Conservation (phyloP, 495 filamentous ascomycete species). For the Hypoxylon perforatum region DNA sequence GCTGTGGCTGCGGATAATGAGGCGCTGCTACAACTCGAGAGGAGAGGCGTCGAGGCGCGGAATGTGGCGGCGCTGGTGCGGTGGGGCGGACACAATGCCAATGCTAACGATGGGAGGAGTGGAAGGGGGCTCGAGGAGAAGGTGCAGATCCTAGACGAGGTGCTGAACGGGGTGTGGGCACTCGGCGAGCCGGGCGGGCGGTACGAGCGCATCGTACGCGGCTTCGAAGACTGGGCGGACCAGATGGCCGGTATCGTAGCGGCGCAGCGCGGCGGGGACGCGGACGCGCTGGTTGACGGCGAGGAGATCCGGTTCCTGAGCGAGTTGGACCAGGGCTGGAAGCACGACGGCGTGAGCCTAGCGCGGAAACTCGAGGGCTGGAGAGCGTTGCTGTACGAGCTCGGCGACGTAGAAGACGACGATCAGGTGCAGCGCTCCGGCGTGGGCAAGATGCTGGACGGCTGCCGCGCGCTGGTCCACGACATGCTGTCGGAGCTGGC, state of each 20-base stretch:
- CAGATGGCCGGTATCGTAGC: slow-evolving; percentile 53
- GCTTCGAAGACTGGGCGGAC: slow-evolving; percentile 64
- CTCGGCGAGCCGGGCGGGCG: slow-evolving; percentile 61
- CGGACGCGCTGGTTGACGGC: slow-evolving; percentile 37
- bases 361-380: slow-evolving; percentile 56
- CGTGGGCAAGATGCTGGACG: slow-evolving; percentile 52
- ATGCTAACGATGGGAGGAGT: no score
- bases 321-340: slow-evolving; percentile 55
- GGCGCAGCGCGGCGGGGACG: slow-evolving; percentile 43
- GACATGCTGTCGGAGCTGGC: slow-evolving; percentile 62
- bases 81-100: slow-evolving; percentile 47
- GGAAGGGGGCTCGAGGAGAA: slow-evolving; percentile 57
- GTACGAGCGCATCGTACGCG: slow-evolving; percentile 57
- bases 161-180: slow-evolving; percentile 61
- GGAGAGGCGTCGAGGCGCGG: slow-evolving; percentile 45
- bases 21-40: slow-evolving; percentile 46
- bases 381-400: slow-evolving; percentile 48
- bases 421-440: slow-evolving; percentile 39
- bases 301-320: slow-evolving; percentile 52
- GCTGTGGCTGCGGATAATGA: slow-evolving; percentile 48
- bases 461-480: slow-evolving; percentile 51
- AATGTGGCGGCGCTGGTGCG: slow-evolving; percentile 52
- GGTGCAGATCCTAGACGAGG: slow-evolving; percentile 62
- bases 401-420: slow-evolving; percentile 39
- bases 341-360: slow-evolving; percentile 55